Conservation (phyloP, 805 yeast species). For the Candida coleopterorum region DNA sequence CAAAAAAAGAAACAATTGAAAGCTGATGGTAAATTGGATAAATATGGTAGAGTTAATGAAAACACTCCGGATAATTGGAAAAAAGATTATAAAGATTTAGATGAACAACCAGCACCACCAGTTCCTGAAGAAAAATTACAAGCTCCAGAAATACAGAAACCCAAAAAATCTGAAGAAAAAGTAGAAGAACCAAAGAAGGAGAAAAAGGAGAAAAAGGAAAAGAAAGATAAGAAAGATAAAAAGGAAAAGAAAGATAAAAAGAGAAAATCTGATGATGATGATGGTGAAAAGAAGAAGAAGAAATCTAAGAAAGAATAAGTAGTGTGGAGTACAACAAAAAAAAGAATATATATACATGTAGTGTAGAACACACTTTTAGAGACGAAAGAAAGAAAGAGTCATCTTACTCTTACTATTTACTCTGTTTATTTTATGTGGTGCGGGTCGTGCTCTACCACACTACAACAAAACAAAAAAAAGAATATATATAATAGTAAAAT, state of each 20-base stretch:
- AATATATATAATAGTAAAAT: too few species aligned
- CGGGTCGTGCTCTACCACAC: too few species aligned
- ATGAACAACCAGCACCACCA: slow-evolving; percentile 54
- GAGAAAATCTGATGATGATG: slow-evolving; percentile 31
- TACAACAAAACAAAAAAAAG: too few species aligned
- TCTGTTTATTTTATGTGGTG: too few species aligned
- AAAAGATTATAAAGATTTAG: slow-evolving; percentile 69
- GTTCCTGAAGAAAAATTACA: slow-evolving; percentile 51
- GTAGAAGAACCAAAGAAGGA: slow-evolving; percentile 31
- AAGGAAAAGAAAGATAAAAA: slow-evolving; percentile 62
- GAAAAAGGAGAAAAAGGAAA: slow-evolving; percentile 42
- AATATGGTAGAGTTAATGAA: slow-evolving; percentile 90
- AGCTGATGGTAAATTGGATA: slow-evolving; percentile 95
- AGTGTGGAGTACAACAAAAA: too few species aligned
- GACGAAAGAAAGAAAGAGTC: too few species aligned
- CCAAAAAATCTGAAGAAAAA: slow-evolving; percentile 49
- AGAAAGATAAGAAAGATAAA: slow-evolving; percentile 49
- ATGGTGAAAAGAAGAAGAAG: slow-evolving; percentile 49
- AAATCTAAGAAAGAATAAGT: slow-evolving; percentile 32
- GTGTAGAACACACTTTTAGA: too few species aligned
- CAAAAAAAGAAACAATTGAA: slow-evolving; percentile 97
- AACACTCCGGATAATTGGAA: slow-evolving; percentile 94
- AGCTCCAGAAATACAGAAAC: slow-evolving; percentile 40
- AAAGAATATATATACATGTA: neutral
- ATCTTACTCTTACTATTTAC: too few species aligned